phyloP scores from a whole-genome alignment of 2,329 filamentous ascomycete genomes.

The Penicillium verrucosum region DNA sequence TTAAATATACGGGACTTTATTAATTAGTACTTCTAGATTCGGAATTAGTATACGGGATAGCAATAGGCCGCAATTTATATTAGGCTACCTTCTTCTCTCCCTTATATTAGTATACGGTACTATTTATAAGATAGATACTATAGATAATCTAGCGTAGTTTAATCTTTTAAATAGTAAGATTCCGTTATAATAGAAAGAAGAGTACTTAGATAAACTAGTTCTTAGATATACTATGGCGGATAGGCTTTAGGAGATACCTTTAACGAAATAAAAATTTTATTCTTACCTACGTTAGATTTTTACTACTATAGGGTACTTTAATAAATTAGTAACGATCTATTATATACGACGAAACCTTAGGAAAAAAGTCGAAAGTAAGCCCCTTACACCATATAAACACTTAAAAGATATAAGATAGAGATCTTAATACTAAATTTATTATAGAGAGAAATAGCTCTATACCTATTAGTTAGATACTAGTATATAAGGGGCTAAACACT shows the following conservation, averaged over 20 bases:
- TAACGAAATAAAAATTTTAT: constrained; percentile 1
- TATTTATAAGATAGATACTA: neutral
- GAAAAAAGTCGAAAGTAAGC: constrained; percentile 2
- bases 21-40: neutral
- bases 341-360: constrained; percentile 1
- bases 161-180: constrained; percentile 3
- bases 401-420: neutral
- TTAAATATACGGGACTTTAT: neutral
- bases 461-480: constrained; percentile 12
- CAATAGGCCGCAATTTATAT: constrained; percentile 1
- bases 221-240: constrained; percentile 1
- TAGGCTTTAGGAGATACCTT: neutral
- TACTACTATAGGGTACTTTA: neutral
- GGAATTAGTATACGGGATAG: constrained; percentile 3
- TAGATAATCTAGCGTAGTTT: neutral
- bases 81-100: constrained; percentile 3
- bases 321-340: neutral
- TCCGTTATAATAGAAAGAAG: neutral
- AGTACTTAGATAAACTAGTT: constrained; percentile 1
- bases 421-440: neutral
- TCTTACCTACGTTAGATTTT: neutral
- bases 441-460: constrained; percentile 14
- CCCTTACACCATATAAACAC: neutral
- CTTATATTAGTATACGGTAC: neutral
- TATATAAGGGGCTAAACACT: constrained; percentile 3